phyloP scores from a whole-genome alignment of 176 grass and related monocot species.

The Cenchrus americanus region DNA sequence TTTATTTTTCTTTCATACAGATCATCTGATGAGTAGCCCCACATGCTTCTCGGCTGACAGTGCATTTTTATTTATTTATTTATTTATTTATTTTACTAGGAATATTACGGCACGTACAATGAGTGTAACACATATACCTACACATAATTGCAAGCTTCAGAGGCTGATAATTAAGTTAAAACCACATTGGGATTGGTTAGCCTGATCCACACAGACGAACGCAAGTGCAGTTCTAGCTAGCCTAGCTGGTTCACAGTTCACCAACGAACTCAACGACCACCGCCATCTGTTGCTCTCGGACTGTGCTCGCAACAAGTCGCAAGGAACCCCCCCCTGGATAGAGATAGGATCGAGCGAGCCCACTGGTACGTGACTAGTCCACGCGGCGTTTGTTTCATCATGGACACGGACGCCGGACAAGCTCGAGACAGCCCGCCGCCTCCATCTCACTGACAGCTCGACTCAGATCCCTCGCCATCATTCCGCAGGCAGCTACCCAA shows the following conservation, averaged over 20 bases:
- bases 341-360: background rate
- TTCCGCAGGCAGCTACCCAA: background rate
- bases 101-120: background rate
- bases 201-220: too few relatives aligned
- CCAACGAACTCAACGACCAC: slow-evolving; percentile 15
- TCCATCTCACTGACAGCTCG: slow-evolving; percentile 52
- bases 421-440: slow-evolving; percentile 39
- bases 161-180: too few relatives aligned
- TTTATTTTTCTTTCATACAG: background rate
- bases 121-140: background rate
- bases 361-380: background rate
- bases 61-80: too few relatives aligned
- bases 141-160: background rate
- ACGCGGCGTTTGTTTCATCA: slow-evolving; percentile 5
- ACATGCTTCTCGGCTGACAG: background rate
- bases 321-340: slow-evolving; percentile 1
- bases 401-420: background rate
- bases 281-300: background rate
- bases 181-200: too few relatives aligned
- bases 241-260: background rate
- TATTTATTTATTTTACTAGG: too few relatives aligned
- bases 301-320: background rate
- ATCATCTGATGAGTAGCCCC: background rate
- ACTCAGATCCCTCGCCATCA: slow-evolving; percentile 43
- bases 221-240: too few relatives aligned